These are phyloP conservation scores for Zelonia costaricensis DNA, from an alignment of 208 protist genomes.

Conservation along the genomic window DNA sequence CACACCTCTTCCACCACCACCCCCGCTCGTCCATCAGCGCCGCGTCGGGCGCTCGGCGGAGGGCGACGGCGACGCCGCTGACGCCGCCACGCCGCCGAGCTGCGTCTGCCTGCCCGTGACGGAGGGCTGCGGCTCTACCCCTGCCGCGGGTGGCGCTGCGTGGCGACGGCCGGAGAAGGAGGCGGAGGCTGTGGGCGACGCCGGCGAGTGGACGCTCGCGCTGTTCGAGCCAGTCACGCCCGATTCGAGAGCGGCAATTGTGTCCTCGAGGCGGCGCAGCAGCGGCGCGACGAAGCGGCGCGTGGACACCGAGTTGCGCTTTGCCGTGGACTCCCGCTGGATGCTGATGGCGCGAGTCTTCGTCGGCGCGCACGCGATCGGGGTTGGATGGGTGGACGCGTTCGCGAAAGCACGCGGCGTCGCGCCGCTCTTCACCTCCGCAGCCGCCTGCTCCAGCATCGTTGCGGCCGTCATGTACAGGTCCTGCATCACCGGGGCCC, in stretches of 20 bases:
- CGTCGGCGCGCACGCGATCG: slow-evolving; percentile 22
- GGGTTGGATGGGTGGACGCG: slow-evolving; percentile 25
- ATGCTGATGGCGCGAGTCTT: slow-evolving; percentile 51
- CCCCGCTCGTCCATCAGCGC: too few relatives aligned
- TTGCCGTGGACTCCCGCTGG: slow-evolving; percentile 30
- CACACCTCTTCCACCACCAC: too few relatives aligned
- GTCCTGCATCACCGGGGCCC: slow-evolving; percentile 33
- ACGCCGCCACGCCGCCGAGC: too few relatives aligned
- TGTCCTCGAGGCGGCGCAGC: slow-evolving; percentile 45
- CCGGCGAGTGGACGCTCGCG: slow-evolving; percentile 1
- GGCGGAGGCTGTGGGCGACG: too few relatives aligned
- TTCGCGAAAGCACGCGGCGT: slow-evolving; percentile 33
- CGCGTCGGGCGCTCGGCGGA: too few relatives aligned
- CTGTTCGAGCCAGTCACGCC: neutral
- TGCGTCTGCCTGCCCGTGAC: too few relatives aligned
- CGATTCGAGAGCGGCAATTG: slow-evolving; percentile 18
- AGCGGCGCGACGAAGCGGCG: slow-evolving; percentile 37
- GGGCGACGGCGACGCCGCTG: too few relatives aligned
- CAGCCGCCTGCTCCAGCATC: slow-evolving; percentile 43
- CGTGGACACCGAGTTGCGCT: slow-evolving; percentile 26
- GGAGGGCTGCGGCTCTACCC: too few relatives aligned
- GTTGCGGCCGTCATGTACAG: slow-evolving; percentile 61
- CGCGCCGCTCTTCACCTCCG: slow-evolving; percentile 26
- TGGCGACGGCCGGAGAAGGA: too few relatives aligned
- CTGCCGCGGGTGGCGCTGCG: too few relatives aligned